These are phyloP conservation scores for rapeseed (Brassica napus) DNA, from an alignment of 345 rosid genomes.

Conservation along the genomic window Da-Ae NC_063438.1:7599001-7599500, in stretches of 20 bases:
- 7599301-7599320: constrained; percentile 76
- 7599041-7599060: background rate
- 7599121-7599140: background rate
- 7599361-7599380: constrained; percentile 6
- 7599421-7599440: background rate
- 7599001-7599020: background rate
- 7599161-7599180: constrained; percentile 63
- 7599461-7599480: constrained; percentile 67
- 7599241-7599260: constrained; percentile 2
- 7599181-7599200: constrained; percentile 87
- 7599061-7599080: background rate
- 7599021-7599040: background rate
- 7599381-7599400: constrained; percentile 3
- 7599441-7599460: constrained; percentile 86
- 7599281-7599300: constrained; percentile 61
- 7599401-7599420: constrained; percentile 7
- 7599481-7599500: constrained; percentile 61
- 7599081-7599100: constrained; percentile 37
- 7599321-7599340: constrained; percentile 50
- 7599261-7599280: background rate
- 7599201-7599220: constrained; percentile 69
- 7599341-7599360: constrained; percentile 66
- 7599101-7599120: constrained; percentile 23
- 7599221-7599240: background rate
- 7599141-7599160: constrained; percentile 45